Evolutionary conservation across 441 rosid genomes (phyloP).

Genomic region (Adansonia madagascariensis): DNA sequence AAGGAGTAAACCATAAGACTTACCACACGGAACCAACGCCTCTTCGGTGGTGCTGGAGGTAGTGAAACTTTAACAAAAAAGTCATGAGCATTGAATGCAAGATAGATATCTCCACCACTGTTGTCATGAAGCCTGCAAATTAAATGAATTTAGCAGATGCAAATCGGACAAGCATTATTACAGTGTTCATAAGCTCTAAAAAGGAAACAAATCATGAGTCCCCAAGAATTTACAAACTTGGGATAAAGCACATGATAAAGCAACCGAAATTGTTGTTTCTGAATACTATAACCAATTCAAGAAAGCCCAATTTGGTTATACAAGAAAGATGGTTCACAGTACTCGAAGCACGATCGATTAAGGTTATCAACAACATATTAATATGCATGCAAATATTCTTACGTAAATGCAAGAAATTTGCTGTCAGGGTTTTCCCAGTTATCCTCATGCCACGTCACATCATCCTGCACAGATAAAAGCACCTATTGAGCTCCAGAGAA

Average conservation of each 20-base stretch:
- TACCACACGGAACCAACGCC: slow-evolving; percentile 86
- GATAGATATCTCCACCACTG: slow-evolving; percentile 59
- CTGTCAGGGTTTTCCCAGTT: slow-evolving; percentile 84
- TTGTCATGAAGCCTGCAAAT: slow-evolving; percentile 72
- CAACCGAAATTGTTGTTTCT: background rate
- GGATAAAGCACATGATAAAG: background rate
- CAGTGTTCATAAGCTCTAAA: background rate
- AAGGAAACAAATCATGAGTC: background rate
- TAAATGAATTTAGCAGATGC: slow-evolving; percentile 10
- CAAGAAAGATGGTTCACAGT: background rate
- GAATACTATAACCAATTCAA: background rate
- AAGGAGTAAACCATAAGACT: slow-evolving; percentile 34
- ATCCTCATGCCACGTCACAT: slow-evolving; percentile 94
- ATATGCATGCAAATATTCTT: slow-evolving; percentile 37
- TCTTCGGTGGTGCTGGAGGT: slow-evolving; percentile 58
- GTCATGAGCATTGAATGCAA: slow-evolving; percentile 80
- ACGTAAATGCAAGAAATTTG: slow-evolving; percentile 97
- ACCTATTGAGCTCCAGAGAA: slow-evolving; percentile 24
- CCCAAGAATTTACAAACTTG: background rate
- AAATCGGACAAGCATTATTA: background rate
- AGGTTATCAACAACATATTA: background rate
- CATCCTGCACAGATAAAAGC: slow-evolving; percentile 46
- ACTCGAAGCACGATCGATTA: background rate
- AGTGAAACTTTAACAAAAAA: slow-evolving; percentile 62
- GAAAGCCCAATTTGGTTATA: background rate